Evolutionary conservation across 345 rosid genomes (phyloP).

Genomic region (Clarkia xantiana): DNA sequence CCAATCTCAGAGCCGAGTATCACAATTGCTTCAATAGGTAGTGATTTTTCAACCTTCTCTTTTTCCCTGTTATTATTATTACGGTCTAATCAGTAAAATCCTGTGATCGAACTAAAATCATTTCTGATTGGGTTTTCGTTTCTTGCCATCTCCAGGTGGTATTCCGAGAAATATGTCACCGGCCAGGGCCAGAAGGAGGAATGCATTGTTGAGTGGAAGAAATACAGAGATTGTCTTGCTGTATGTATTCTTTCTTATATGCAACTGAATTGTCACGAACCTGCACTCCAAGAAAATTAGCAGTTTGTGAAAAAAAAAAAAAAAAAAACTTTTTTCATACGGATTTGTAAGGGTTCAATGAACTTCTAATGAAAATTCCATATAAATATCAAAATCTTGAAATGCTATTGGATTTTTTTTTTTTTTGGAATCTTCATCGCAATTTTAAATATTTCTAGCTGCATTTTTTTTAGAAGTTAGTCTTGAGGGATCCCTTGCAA

Average conservation of each 20-base stretch:
- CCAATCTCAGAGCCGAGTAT: constrained; percentile 55
- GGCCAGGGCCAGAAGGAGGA: constrained; percentile 78
- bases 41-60: neutral
- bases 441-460: too few relatives aligned
- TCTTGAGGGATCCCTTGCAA: too few relatives aligned
- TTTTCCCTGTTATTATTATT: too few relatives aligned
- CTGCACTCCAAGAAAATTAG: neutral
- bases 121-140: constrained; percentile 1
- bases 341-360: too few relatives aligned
- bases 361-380: too few relatives aligned
- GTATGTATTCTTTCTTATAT: constrained; percentile 16
- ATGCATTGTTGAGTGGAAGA: constrained; percentile 57
- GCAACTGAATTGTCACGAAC: neutral
- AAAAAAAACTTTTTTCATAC: neutral
- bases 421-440: too few relatives aligned
- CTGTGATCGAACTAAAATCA: constrained; percentile 2
- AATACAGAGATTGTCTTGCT: constrained; percentile 68
- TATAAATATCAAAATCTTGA: too few relatives aligned
- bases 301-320: neutral
- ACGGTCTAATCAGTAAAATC: neutral
- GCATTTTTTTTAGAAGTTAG: too few relatives aligned
- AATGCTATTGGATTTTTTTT: too few relatives aligned
- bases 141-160: constrained; percentile 43
- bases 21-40: constrained; percentile 76
- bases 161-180: constrained; percentile 67